Conservation (phyloP, 2,329 filamentous ascomycete genomes). For the Pestalotiopsis sp. region DNA sequence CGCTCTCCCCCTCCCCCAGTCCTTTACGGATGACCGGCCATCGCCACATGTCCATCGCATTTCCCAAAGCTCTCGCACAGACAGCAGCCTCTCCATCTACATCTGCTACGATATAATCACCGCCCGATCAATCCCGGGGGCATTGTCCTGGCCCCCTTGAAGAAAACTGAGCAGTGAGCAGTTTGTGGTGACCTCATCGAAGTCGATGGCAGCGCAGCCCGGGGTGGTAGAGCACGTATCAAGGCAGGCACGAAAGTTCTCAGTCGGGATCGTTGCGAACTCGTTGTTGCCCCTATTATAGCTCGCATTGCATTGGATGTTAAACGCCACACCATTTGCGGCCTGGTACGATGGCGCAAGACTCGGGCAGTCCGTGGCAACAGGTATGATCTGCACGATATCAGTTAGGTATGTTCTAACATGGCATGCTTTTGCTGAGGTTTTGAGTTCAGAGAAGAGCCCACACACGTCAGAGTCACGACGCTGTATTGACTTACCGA, state of each 20-base stretch:
- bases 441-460: too few relatives aligned
- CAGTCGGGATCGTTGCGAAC: neutral
- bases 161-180: neutral
- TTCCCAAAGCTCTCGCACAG: too few relatives aligned
- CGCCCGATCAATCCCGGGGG: neutral
- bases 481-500: neutral
- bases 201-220: neutral
- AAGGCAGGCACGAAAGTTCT: neutral
- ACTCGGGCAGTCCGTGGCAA: neutral
- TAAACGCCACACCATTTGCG: neutral
- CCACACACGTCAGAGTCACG: neutral
- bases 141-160: neutral
- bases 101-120: neutral
- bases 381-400: neutral
- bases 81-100: too few relatives aligned
- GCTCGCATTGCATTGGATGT: neutral
- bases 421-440: too few relatives aligned
- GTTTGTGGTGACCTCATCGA: neutral
- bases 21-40: too few relatives aligned
- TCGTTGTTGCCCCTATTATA: neutral
- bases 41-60: too few relatives aligned
- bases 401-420: neutral
- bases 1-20: too few relatives aligned
- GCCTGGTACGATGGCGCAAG: neutral
- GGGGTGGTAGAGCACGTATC: neutral